Percentiles rank a stretch among this genome's conserved stretches.
Conservation (phyloP, 2,329 filamentous ascomycete species). For the Cladosporium sp. region DNA sequence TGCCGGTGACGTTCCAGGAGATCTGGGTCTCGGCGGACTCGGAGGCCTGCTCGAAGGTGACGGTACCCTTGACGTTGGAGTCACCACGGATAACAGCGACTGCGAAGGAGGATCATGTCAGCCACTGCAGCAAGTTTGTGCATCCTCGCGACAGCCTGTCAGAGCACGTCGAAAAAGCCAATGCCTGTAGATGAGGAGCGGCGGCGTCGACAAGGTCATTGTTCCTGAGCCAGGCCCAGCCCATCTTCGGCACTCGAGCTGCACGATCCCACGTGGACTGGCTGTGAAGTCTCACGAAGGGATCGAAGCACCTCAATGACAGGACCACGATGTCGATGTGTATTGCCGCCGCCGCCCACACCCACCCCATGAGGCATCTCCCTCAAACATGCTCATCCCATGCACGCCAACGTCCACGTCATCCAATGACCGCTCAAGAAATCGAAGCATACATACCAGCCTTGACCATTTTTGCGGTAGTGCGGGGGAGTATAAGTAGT, state of each 20-base stretch:
- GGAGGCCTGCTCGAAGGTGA: constrained; percentile 89
- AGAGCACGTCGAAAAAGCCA: neutral
- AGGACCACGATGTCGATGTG: constrained; percentile 12
- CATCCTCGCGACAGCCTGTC: neutral
- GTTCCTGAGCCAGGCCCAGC: neutral
- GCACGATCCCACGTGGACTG: constrained; percentile 1
- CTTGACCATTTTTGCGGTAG: constrained; percentile 91
- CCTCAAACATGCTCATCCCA: constrained; percentile 42
- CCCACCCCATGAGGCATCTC: constrained; percentile 18
- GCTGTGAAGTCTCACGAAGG: constrained; percentile 1
- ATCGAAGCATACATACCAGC: constrained; percentile 73
- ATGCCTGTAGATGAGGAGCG: neutral
- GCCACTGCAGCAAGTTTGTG: neutral
- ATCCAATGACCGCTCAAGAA: constrained; percentile 9
- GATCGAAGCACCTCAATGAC: constrained; percentile 18
- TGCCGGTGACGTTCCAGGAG: constrained; percentile 87
- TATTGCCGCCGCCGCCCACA: too few relatives aligned
- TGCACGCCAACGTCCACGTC: constrained; percentile 37
- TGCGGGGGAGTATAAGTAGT: constrained; percentile 37
- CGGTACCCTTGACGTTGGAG: constrained; percentile 89
- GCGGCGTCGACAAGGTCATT: neutral
- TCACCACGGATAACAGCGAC: constrained; percentile 98
- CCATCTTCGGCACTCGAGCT: neutral
- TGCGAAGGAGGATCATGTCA: constrained; percentile 46
- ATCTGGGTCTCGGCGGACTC: constrained; percentile 83